Percentiles rank a stretch among this genome's conserved stretches.
These are phyloP conservation scores for Aspergillus ustus DNA, from an alignment of 2,329 filamentous ascomycete species.

Conservation along the genomic window DNA sequence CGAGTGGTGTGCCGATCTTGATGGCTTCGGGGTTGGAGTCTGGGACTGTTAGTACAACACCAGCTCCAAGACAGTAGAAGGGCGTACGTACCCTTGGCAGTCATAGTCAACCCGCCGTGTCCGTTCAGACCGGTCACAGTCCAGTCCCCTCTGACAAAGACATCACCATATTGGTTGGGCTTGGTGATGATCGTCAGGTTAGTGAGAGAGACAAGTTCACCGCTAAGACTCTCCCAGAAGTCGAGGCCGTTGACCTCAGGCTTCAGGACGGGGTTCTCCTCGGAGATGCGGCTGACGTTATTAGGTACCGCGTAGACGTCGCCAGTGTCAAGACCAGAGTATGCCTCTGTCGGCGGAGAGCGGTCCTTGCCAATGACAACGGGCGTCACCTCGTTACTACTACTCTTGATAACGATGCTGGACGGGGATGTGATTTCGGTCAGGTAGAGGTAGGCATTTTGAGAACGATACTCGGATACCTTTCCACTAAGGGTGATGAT, in stretches of 20 bases:
- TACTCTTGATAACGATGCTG: slow-evolving; percentile 59
- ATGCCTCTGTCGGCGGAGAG: slow-evolving; percentile 65
- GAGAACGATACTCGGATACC: slow-evolving; percentile 64
- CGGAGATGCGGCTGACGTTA: slow-evolving; percentile 62
- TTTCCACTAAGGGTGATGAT: slow-evolving; percentile 64
- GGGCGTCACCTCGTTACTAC: slow-evolving; percentile 59
- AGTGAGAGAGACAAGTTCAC: slow-evolving; percentile 69
- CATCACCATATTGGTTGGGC: slow-evolving; percentile 69
- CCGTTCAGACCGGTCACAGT: slow-evolving; percentile 64
- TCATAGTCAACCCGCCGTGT: slow-evolving; percentile 68
- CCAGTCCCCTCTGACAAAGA: slow-evolving; percentile 72
- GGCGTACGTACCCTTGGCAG: slow-evolving; percentile 52
- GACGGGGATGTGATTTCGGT: slow-evolving; percentile 65
- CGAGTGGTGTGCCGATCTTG: slow-evolving; percentile 66
- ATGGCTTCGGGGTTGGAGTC: slow-evolving; percentile 74
- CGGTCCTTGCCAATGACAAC: slow-evolving; percentile 64
- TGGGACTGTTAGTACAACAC: slow-evolving; percentile 20
- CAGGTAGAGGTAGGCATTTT: slow-evolving; percentile 62
- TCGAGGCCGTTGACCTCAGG: slow-evolving; percentile 69
- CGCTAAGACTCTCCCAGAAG: slow-evolving; percentile 73
- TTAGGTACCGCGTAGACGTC: slow-evolving; percentile 70
- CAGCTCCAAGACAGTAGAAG: not conserved
- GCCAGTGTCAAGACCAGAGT: slow-evolving; percentile 66
- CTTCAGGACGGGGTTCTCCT: slow-evolving; percentile 63
- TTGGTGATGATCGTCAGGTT: slow-evolving; percentile 61